Percentiles rank a stretch among this genome's conserved stretches.
Conservation (phyloP, 1,284 basidiomycete species). For the Moesziomyces sp. region DNA sequence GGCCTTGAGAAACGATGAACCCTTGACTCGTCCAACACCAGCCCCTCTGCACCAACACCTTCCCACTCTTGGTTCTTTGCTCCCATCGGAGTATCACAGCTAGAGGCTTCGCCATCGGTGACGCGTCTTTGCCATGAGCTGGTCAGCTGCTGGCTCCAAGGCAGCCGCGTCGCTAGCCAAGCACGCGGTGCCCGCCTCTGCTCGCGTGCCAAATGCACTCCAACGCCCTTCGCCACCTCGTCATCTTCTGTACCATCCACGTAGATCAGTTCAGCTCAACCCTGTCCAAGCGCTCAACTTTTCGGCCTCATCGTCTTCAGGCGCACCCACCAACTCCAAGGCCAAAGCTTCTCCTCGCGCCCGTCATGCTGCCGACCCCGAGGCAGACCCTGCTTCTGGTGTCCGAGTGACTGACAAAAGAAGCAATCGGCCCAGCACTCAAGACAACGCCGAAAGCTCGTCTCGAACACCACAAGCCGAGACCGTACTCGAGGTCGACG, state of each 20-base stretch:
- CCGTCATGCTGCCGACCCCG: not conserved
- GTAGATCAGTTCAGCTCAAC: conserved; percentile 13
- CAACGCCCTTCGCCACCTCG: conserved; percentile 30
- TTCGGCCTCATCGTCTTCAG: conserved; percentile 10
- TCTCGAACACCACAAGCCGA: conserved; percentile 17
- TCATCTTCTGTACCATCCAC: conserved; percentile 25
- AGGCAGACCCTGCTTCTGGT: not conserved
- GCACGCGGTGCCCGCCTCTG: conserved; percentile 7
- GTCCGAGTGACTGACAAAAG: conserved; percentile 27
- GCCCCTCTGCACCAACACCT: no score
- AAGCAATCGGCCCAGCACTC: conserved; percentile 1
- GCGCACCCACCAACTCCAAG: conserved; percentile 8
- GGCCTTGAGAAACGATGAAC: no score
- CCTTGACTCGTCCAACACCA: no score
- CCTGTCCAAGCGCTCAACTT: conserved; percentile 14
- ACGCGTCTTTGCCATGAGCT: conserved; percentile 13
- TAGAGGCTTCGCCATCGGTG: not conserved
- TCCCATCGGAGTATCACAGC: no score
- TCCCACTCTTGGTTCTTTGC: no score
- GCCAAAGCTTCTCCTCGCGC: not conserved
- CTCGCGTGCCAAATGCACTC: not conserved
- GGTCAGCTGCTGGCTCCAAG: conserved; percentile 10
- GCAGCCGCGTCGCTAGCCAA: conserved; percentile 11
- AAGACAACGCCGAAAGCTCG: conserved; percentile 1
- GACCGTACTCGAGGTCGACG: conserved; percentile 20